Evolutionary conservation across 345 rosid species (phyloP), one percentile per base, ranked within the genome.

Genomic region (Clarkia xantiana): DNA sequence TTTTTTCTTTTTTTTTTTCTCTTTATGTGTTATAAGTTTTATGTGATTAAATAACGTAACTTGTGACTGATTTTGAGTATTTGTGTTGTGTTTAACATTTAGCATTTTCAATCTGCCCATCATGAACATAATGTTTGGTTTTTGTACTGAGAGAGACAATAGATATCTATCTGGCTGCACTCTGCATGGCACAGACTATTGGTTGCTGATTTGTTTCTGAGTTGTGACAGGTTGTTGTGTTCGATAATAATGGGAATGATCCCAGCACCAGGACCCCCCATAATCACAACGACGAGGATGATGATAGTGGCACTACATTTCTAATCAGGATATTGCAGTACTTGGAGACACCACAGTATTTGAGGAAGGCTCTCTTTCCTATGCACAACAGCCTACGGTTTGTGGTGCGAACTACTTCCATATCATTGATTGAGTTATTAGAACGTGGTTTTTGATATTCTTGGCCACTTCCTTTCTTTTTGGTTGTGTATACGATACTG

Each of bases 301-400:
- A 68, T 45, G 95, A 86, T 59, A 78, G 82, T 17, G 90, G 96
- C 17, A 75, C 82, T 0, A 76, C 79, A 41, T 86, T 91, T 74
- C 90, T 91, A 36, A 60, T 69, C 39, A 84, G 86, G 63, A 80
- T 91, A 61, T 64, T 91, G 79, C 67, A 57, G 67, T 91, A 84
- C 65, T 71, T 91, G 25, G 98, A 91, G 72, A 86, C 95, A 6
- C 98, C 96, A 0, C 98, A 84, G 51, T 91, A 91, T 67, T 60
- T 86, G 61, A 78, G 96, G 55, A 91, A 75, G 58, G 62, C 90
- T 52, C 79, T 91, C 40, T 91, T 86, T 65, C 90, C 96, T 1
- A 80, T 56, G 78, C 94, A 75, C 43, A 73, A 62, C 62, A 76
- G 67, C 87, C 70, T 91, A 46, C 73, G 85, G 75, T 86, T 57